phyloP scores from a whole-genome alignment of 371 early-diverging fungal species.

The Mucor irregularis region DNA sequence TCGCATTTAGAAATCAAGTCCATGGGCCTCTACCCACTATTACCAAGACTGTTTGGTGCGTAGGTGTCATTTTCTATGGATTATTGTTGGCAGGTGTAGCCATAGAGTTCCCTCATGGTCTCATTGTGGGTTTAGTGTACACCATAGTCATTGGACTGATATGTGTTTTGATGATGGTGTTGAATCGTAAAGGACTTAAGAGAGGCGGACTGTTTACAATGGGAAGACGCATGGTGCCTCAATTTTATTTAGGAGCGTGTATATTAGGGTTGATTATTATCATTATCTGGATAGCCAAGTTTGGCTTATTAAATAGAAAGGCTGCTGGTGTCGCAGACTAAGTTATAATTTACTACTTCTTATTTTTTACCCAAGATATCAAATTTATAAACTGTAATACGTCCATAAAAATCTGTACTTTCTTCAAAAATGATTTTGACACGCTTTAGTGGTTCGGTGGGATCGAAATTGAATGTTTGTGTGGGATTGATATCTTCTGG shows the following conservation, averaged over 20 bases:
- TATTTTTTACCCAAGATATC: conserved; percentile 58
- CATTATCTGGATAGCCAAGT: conserved; percentile 48
- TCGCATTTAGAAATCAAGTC: conserved; percentile 47
- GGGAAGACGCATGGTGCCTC: conserved; percentile 50
- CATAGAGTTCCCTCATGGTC: conserved; percentile 46
- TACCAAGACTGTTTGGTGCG: conserved; percentile 29
- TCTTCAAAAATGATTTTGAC: conserved; percentile 73
- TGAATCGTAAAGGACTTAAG: conserved; percentile 22
- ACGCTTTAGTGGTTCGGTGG: conserved; percentile 30
- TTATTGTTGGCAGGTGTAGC: conserved; percentile 44
- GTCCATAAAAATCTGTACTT: conserved; percentile 89
- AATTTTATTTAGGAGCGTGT: conserved; percentile 47
- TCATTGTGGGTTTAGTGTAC: conserved; percentile 42
- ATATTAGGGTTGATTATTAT: conserved; percentile 43
- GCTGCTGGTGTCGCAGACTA: conserved; percentile 26
- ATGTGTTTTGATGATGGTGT: conserved; percentile 22
- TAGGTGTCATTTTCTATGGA: conserved; percentile 41
- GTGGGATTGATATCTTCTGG: conserved; percentile 71
- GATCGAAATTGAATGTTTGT: conserved; percentile 28
- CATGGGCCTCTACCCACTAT: conserved; percentile 31
- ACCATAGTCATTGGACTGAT: conserved; percentile 30
- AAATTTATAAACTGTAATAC: conserved; percentile 81
- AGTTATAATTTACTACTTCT: too few relatives aligned
- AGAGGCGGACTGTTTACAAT: conserved; percentile 42
- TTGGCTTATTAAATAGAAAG: conserved; percentile 42